Percentiles rank a stretch among this genome's conserved stretches.
Conservation (phyloP, 192 early-diverging fungal species). For the Neocallimastix lanati region DNA sequence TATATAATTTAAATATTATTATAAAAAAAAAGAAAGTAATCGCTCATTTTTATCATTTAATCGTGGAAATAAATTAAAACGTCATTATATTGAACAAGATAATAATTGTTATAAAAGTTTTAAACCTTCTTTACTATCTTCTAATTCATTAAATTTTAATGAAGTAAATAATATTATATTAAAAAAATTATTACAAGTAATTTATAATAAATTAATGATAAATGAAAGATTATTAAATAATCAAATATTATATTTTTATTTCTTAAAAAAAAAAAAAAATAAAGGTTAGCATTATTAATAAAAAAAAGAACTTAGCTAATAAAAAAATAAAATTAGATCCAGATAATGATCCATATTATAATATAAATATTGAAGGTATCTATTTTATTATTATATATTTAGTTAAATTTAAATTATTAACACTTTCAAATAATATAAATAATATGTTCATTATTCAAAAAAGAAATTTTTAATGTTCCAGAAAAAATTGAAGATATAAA, state of each 20-base stretch:
- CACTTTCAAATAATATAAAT: too few species aligned
- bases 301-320: background rate
- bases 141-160: background rate
- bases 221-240: too few species aligned
- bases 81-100: background rate
- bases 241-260: too few species aligned
- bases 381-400: too few species aligned
- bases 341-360: background rate
- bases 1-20: too few species aligned
- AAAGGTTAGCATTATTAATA: background rate
- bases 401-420: too few species aligned
- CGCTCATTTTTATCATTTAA: background rate
- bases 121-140: background rate
- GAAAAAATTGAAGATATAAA: background rate
- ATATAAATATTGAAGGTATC: background rate
- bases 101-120: background rate
- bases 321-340: background rate
- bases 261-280: too few species aligned
- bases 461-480: background rate
- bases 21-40: background rate
- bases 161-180: background rate
- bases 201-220: too few species aligned
- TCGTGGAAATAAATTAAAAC: background rate
- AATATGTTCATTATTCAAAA: too few species aligned
- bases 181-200: too few species aligned